phyloP scores from a whole-genome alignment of 257 asterid genomes.

The Verbena officinalis region DNA sequence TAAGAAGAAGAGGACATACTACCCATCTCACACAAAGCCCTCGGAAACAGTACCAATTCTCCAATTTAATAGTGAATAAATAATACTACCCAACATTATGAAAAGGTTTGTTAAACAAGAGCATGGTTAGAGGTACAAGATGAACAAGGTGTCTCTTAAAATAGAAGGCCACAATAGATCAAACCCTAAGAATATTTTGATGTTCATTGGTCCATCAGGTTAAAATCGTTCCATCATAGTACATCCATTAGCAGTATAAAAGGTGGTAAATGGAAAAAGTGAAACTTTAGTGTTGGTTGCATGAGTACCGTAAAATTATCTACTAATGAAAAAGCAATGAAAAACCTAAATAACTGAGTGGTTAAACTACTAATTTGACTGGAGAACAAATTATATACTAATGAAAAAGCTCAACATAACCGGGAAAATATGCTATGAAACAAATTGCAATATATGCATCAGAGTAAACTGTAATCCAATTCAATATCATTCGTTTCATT shows the following conservation, averaged over 20 bases:
- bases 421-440: background rate
- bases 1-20: too few species aligned
- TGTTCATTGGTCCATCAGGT: background rate
- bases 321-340: background rate
- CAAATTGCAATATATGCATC: background rate
- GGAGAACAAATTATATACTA: background rate
- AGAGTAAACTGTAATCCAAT: background rate
- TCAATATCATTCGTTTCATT: background rate
- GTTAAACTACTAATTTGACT: background rate
- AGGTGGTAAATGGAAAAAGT: background rate
- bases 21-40: too few species aligned
- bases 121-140: too few species aligned
- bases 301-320: background rate
- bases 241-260: background rate
- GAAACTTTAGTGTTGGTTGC: too few species aligned
- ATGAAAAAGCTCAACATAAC: background rate
- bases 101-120: too few species aligned
- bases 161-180: background rate
- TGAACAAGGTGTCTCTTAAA: background rate
- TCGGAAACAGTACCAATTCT: too few species aligned
- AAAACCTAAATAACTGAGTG: background rate
- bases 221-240: background rate
- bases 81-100: too few species aligned
- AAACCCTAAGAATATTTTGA: background rate
- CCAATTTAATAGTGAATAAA: too few species aligned